Evolutionary conservation across 2,329 filamentous ascomycete species (phyloP).

Genomic region (Cordyceps javanica): DNA sequence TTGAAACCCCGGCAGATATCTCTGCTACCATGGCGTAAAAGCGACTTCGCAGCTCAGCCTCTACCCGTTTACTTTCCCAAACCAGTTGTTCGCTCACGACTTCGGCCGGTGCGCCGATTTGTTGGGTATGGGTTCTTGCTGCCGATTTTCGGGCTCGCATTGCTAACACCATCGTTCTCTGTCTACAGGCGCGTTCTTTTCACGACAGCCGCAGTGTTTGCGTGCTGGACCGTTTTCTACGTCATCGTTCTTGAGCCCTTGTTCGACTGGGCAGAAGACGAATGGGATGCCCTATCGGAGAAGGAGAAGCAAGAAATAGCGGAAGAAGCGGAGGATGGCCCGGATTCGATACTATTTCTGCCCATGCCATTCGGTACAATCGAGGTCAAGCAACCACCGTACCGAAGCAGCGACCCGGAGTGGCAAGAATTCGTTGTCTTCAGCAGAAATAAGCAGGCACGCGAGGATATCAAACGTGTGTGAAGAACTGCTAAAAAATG

Average conservation of each 20-base stretch:
- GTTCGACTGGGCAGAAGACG: conserved; percentile 34
- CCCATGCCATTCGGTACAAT: conserved; percentile 55
- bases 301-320: conserved; percentile 37
- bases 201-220: conserved; percentile 27
- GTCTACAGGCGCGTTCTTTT: conserved; percentile 21
- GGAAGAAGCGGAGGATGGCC: conserved; percentile 36
- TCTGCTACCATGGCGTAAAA: conserved; percentile 27
- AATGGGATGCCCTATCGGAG: conserved; percentile 36
- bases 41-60: conserved; percentile 14
- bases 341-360: conserved; percentile 47
- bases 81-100: conserved; percentile 6
- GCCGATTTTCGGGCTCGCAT: neutral
- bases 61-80: conserved; percentile 30
- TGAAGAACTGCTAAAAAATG: neutral
- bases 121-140: conserved; percentile 22
- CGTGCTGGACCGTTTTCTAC: conserved; percentile 39
- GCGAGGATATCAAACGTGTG: conserved; percentile 43
- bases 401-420: conserved; percentile 54
- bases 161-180: neutral
- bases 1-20: conserved; percentile 24
- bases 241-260: conserved; percentile 42
- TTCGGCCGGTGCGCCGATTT: conserved; percentile 20
- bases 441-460: conserved; percentile 44
- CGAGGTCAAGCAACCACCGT: conserved; percentile 41
- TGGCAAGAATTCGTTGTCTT: conserved; percentile 55